Evolutionary conservation across 257 asterid genomes (phyloP), one percentile per base, ranked within the genome.

Genomic region (Lavandula angustifolia): DNA sequence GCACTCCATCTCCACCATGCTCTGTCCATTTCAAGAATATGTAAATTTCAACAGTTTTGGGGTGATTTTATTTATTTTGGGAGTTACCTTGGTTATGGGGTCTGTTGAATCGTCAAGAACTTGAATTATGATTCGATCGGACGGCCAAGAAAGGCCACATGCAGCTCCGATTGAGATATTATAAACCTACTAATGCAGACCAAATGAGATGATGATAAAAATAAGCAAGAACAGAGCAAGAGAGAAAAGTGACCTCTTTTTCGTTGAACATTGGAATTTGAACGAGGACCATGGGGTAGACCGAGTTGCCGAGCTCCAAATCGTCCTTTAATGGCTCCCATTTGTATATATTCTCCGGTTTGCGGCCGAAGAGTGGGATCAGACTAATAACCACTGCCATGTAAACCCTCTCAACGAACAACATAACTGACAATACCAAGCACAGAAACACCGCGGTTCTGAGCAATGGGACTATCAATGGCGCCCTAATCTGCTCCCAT

Each of bases 211-310:
- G 5, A 34, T 4, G 7, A 34, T 4, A 34, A 34, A 34, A 7
- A 1, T 34, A 34, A 34, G 7, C 38, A 34, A 34, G 38, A 34
- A 34, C 5, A 34, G 1, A 44, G 66, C 54, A 54, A 14, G 60
- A 9, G 5, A 38, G 40, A 5, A 37, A 17, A 29, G 34, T 0
- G 22, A 92, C 99, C 97, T 94, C 99, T 80, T 51, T 90, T 55
- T 90, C 99, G 31, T 94, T 94, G 86, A 64, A 94, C 99, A 94
- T 94, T 11, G 97, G 99, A 57, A 94, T 83, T 84, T 94, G 99
- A 54, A 94, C 96, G 60, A 94, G 96, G 64, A 94, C 89, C 81
- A 67, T 67, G 3, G 97, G 99, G 64, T 84, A 90, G 60, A 81
- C 80, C 12, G 87, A 77, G 80, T 85, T 84, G 0, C 95, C 99